Percentiles rank a stretch among this genome's conserved stretches.
phyloP scores from a whole-genome alignment of 345 rosid species.

The Dipteronia sinensis region DNA sequence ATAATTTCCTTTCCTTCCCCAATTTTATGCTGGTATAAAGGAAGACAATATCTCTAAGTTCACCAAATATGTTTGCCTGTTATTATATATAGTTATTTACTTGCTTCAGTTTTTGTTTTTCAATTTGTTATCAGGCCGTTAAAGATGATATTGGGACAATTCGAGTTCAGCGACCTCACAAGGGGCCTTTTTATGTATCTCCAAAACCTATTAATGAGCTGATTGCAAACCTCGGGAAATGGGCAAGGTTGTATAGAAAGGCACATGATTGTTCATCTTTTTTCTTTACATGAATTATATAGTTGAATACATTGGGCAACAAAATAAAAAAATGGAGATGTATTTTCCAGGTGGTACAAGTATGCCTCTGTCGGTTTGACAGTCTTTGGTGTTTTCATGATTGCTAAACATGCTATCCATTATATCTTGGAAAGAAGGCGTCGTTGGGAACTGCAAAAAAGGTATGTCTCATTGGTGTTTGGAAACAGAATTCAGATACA shows the following conservation, averaged over 20 bases:
- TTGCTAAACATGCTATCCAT: slow-evolving; percentile 55
- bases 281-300: slow-evolving; percentile 1
- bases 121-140: slow-evolving; percentile 62
- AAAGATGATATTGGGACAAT: slow-evolving; percentile 84
- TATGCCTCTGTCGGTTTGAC: slow-evolving; percentile 72
- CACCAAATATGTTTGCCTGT: slow-evolving; percentile 6
- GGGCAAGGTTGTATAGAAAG: slow-evolving; percentile 65
- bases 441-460: slow-evolving; percentile 47
- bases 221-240: slow-evolving; percentile 67
- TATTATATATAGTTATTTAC: slow-evolving; percentile 12
- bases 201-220: slow-evolving; percentile 70
- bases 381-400: slow-evolving; percentile 61
- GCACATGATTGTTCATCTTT: slow-evolving; percentile 2
- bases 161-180: slow-evolving; percentile 77
- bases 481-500: background rate
- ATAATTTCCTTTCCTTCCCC: background rate
- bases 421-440: slow-evolving; percentile 64
- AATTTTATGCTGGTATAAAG: background rate
- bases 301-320: slow-evolving; percentile 2
- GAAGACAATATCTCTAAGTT: background rate
- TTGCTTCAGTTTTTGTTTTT: slow-evolving; percentile 9
- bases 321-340: slow-evolving; percentile 15
- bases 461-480: slow-evolving; percentile 39
- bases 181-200: slow-evolving; percentile 90
- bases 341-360: slow-evolving; percentile 66